A percentile compares a stretch with the other conserved stretches of the same genome.
These are phyloP conservation scores for Candida smagusa DNA, from an alignment of 1,139 yeast species.

Conservation along the genomic window DNA sequence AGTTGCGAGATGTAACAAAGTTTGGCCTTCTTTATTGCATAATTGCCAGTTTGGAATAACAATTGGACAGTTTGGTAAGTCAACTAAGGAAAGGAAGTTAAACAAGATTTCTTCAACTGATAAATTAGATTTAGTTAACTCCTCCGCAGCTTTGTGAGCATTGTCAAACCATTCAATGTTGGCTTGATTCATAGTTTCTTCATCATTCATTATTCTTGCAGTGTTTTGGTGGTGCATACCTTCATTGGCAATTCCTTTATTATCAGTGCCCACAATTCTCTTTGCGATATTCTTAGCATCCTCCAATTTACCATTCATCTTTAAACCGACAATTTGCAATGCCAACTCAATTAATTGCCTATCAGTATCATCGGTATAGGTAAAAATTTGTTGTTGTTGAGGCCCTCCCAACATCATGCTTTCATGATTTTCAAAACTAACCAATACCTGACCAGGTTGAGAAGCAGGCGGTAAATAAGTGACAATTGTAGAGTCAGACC, in stretches of 20 bases:
- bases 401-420: conserved; percentile 26
- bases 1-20: conserved; percentile 81
- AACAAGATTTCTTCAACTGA: conserved; percentile 59
- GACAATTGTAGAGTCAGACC: conserved; percentile 93
- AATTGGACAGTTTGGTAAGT: conserved; percentile 59
- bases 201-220: conserved; percentile 6
- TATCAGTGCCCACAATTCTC: conserved; percentile 70
- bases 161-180: conserved; percentile 46
- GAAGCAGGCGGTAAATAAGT: conserved; percentile 91
- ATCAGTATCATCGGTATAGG: conserved; percentile 91
- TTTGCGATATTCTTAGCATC: conserved; percentile 90
- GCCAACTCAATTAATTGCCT: conserved; percentile 90
- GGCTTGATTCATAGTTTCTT: conserved; percentile 16
- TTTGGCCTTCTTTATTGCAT: conserved; percentile 79
- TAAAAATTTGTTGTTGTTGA: conserved; percentile 61
- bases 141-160: conserved; percentile 47
- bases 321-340: conserved; percentile 87
- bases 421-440: conserved; percentile 63
- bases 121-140: conserved; percentile 44
- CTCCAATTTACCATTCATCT: conserved; percentile 90
- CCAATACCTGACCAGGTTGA: conserved; percentile 87
- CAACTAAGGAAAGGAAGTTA: conserved; percentile 62
- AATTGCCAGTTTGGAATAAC: conserved; percentile 75
- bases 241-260: conserved; percentile 10
- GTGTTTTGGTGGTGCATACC: conserved; percentile 9